Percentiles rank a stretch among this genome's conserved stretches.
Conservation (phyloP, 176 grass and related monocot genomes). For the Metroxylon sagu region DNA sequence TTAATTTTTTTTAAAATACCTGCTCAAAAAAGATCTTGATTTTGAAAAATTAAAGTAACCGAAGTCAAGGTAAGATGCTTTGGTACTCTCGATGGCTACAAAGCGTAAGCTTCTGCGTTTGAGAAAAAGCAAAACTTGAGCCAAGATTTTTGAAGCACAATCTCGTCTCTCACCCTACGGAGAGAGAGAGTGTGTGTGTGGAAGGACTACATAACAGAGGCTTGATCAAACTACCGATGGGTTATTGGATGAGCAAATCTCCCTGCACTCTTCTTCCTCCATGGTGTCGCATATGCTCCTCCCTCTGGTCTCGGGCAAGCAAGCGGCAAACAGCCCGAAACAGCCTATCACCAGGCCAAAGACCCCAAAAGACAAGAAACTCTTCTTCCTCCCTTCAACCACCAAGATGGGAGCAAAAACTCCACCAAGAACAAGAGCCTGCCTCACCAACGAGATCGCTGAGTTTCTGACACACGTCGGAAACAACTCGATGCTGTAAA, state of each 20-base stretch:
- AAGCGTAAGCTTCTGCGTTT: no score
- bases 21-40: no score
- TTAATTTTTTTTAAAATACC: no score
- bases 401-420: constrained; percentile 62
- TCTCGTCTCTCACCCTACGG: no score
- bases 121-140: no score
- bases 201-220: no score
- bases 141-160: no score
- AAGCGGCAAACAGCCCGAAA: constrained; percentile 37
- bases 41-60: no score
- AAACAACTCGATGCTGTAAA: constrained; percentile 83
- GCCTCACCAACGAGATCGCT: constrained; percentile 57
- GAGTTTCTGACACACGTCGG: constrained; percentile 89
- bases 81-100: no score
- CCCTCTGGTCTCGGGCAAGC: constrained; percentile 75
- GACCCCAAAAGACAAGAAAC: constrained; percentile 70
- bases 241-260: background rate
- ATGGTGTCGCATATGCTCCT: constrained; percentile 75
- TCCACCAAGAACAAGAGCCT: constrained; percentile 71
- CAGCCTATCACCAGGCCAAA: constrained; percentile 54
- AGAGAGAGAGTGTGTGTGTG: no score
- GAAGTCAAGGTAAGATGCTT: no score
- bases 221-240: no score
- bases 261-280: constrained; percentile 78
- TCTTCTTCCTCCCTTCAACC: constrained; percentile 43